Evolutionary conservation across 257 asterid genomes (phyloP).

Genomic region (Solanum chmielewskii): DNA sequence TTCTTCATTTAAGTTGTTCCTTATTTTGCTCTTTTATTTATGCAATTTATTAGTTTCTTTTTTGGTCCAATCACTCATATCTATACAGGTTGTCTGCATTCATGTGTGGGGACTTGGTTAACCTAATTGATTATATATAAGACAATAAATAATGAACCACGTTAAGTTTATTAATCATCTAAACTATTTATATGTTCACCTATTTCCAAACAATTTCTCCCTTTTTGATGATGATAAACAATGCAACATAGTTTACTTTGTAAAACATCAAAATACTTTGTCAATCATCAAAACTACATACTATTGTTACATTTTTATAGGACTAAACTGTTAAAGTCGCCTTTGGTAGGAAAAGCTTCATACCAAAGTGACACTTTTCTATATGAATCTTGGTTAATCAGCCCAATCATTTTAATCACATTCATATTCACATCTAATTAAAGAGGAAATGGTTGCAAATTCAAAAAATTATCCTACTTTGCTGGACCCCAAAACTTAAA

Average conservation of each 20-base stretch:
- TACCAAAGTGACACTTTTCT: no score
- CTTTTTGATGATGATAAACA: neutral
- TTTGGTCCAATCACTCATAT: neutral
- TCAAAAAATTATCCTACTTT: neutral
- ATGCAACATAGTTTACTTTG: neutral
- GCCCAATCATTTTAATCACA: neutral
- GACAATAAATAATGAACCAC: neutral
- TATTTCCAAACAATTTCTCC: neutral
- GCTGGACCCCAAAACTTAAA: neutral
- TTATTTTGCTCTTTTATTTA: no score
- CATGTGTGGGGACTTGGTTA: no score
- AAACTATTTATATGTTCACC: no score
- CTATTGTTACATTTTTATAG: no score
- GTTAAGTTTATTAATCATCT: neutral
- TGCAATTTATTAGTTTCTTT: no score
- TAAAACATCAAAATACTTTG: no score
- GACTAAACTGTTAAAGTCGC: no score
- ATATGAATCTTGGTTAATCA: no score
- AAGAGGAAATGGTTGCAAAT: neutral
- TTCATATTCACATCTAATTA: neutral
- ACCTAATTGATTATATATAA: no score
- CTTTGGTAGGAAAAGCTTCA: no score
- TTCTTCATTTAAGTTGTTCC: neutral
- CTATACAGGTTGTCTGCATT: accelerated
- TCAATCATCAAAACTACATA: no score